Evolutionary conservation across 192 early-diverging fungal genomes (phyloP), one percentile per base, ranked within the genome.

Genomic region (Gaertneriomyces sp.): DNA sequence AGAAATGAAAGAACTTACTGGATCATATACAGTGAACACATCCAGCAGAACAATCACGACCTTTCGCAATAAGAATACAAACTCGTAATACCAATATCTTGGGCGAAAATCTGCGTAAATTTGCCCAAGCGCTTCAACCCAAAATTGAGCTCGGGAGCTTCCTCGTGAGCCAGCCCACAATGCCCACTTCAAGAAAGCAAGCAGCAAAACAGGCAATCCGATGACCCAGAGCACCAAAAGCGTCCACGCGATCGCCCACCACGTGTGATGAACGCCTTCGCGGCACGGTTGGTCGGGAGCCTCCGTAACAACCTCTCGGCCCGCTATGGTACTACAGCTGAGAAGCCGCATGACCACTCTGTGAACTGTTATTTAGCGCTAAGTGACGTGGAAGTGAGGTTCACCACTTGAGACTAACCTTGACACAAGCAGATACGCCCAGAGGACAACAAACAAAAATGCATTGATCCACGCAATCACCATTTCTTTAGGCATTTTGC

Each of bases 381-480:
- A 6, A 53, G 9, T 33, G 7, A 8, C 19, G 6, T 6, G 7
- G 38, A 33, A 17, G 14, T 7, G 14, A 49, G 16, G 16, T n/a
- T 17, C 1, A 17, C 2, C 16, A 33, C 12, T 14, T 16, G 38
- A 56, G 8, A 56, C 17, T 38, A 3, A 64, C 62, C 62, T 64
- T 25, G 62, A 53, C 12, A 64, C 25, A 14, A 64, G 45, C 38
- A 64, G 46, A 41, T 64, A 64, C 7, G 62, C 62, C 62, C 62
- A 64, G 40, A 64, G 43, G 16, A 64, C 47, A 41, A 64, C 54
- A 39, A 64, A 64, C 45, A 64, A 47, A 42, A 64, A 64, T 3
- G 62, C 62, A 47, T 64, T 64, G 62, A 64, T 64, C 62, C 62
- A 64, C 7, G 62, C 62, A 14, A 64, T 53, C 12, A 64, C 62